A percentile compares a stretch with the other conserved stretches of the same genome.
Evolutionary conservation across 805 yeast genomes (phyloP).

Genomic region (Kodamaea hsintzibuensis): DNA sequence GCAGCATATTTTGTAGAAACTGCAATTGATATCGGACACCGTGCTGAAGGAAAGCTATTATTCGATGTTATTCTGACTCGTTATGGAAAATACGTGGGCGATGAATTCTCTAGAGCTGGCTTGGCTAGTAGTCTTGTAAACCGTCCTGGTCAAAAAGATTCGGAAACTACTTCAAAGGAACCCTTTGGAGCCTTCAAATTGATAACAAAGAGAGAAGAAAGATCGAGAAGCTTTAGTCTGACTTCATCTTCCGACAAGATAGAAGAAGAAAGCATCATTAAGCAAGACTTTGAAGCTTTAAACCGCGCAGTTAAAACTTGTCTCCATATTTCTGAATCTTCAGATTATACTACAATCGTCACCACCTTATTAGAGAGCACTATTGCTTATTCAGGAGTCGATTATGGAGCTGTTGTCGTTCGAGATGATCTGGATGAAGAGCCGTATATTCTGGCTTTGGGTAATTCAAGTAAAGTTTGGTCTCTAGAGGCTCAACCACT

Average conservation of each 20-base stretch:
- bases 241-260: neutral
- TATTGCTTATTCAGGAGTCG: conserved; percentile 35
- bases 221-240: neutral
- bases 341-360: conserved; percentile 37
- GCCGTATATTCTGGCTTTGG: conserved; percentile 29
- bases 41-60: conserved; percentile 25
- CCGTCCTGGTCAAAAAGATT: neutral
- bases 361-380: conserved; percentile 40
- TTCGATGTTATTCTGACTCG: conserved; percentile 25
- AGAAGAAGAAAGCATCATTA: neutral
- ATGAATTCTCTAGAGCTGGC: conserved; percentile 35
- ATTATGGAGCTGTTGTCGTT: conserved; percentile 33
- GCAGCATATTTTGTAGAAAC: conserved; percentile 35
- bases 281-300: neutral
- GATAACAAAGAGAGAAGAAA: neutral
- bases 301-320: conserved; percentile 46
- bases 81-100: conserved; percentile 27
- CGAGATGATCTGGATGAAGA: conserved; percentile 17
- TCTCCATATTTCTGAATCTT: conserved; percentile 50
- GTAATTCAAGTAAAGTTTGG: conserved; percentile 25
- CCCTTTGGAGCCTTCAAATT: neutral
- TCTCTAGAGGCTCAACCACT: conserved; percentile 34
- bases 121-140: conserved; percentile 12
- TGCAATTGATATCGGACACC: conserved; percentile 28
- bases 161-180: neutral